Evolutionary conservation across 805 yeast species (phyloP).

Genomic region (Metschnikowia borealis): DNA sequence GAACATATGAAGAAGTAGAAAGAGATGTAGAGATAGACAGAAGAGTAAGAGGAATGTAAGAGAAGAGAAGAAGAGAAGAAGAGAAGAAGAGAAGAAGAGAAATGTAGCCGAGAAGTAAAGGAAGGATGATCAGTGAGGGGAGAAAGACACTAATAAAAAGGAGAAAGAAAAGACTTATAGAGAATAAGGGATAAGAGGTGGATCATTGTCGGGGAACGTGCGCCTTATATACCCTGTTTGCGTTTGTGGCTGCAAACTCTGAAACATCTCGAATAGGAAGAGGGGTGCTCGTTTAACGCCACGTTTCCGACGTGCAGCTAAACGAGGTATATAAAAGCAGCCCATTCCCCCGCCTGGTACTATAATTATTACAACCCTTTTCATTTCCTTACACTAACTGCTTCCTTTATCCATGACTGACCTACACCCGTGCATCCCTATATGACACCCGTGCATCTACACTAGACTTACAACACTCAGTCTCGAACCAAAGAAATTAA

Average conservation of each 20-base stretch:
- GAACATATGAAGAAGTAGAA: too few relatives aligned
- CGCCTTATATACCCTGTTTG: background rate
- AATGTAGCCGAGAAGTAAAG: too few relatives aligned
- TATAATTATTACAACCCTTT: background rate
- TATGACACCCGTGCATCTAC: too few relatives aligned
- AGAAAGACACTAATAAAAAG: background rate
- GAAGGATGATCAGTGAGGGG: too few relatives aligned
- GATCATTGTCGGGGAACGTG: background rate
- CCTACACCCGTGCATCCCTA: too few relatives aligned
- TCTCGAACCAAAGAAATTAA: too few relatives aligned
- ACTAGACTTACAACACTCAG: too few relatives aligned
- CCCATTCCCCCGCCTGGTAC: background rate
- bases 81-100: background rate
- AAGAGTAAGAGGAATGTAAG: too few relatives aligned
- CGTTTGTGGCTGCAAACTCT: constrained; percentile 1
- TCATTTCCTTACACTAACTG: too few relatives aligned
- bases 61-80: background rate
- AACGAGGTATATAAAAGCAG: background rate
- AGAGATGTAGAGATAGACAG: too few relatives aligned
- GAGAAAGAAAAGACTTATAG: background rate
- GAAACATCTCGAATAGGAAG: background rate
- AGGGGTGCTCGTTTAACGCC: background rate
- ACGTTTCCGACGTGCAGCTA: background rate
- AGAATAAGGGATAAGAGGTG: background rate
- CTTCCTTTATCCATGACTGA: too few relatives aligned